Evolutionary conservation across 2,329 filamentous ascomycete genomes (phyloP), one percentile per base, ranked within the genome.

Genomic region (Amauroascus niger): DNA sequence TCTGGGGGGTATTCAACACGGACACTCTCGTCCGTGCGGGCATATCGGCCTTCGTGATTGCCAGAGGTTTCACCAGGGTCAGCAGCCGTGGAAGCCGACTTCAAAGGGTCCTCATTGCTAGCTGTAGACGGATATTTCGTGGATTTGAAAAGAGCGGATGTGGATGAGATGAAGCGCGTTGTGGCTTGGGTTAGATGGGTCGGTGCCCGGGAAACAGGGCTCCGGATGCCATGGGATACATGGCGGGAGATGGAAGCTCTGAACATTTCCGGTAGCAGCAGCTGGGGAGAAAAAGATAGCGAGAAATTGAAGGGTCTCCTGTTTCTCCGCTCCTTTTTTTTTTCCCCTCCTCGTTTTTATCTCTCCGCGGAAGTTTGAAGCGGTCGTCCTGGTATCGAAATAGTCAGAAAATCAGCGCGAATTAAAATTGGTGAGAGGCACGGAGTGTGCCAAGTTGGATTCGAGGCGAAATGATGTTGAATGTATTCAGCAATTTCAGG

Each of bases 1-100:
- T 88, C 85, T 35, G 81, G 79, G 0, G 88, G 88, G 65, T 94
- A 88, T 68, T 88, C 82, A 58, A 93, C 83, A 37, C 82, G 80
- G 57, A 95, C 84, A 53, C 77, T 81, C 48, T 88, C 79, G 64
- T 94, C 87, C 8, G 88, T 95, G 64, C 87, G 84, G 14, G 88
- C 87, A 67, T 84, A 87, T 57, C 81, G 76, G 52, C 87, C 87
- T 65, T 82, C 79, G 55, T 80, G 75, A 4, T 67, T 63, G 5
- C 64, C 64, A 24, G 51, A 43, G 9, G 33, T 44, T 14, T 49
- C 51, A 24, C 35, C 35, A 13, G 44, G 33, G 6, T 13, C 18
- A 33, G 51, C 51, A 16, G 51, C 37, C 11, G 51, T 49, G 18
- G 30, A 37, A 24, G 43, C 33, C 33, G 51, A 49, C 14, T 49